Evolutionary conservation across 371 early-diverging fungal species (phyloP).

Genomic region (Mucor irregularis): DNA sequence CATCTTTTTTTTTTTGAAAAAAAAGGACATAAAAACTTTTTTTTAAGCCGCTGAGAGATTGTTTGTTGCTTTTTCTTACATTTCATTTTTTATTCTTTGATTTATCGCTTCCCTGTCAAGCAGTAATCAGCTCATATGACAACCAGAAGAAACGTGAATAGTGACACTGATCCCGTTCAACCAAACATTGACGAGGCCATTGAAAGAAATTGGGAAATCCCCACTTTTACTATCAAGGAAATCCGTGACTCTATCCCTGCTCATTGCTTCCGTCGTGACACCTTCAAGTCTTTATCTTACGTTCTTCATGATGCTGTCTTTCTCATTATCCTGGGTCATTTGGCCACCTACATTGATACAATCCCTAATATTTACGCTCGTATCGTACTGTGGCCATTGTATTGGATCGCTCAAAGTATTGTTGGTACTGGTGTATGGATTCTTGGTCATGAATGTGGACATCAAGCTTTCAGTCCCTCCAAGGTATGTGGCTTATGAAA

Average conservation of each 20-base stretch:
- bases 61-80: too few species aligned
- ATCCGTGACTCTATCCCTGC: conserved; percentile 83
- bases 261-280: conserved; percentile 82
- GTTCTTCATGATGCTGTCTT: conserved; percentile 68
- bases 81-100: too few species aligned
- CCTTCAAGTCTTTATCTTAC: conserved; percentile 70
- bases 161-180: neutral
- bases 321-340: conserved; percentile 56
- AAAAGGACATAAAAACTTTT: too few species aligned
- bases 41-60: too few species aligned
- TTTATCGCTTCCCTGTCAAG: too few species aligned
- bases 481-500: conserved; percentile 17
- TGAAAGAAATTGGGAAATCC: conserved; percentile 59
- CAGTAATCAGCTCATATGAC: too few species aligned
- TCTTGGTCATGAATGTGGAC: conserved; percentile 87
- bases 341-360: conserved; percentile 71
- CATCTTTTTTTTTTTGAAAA: too few species aligned
- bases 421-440: conserved; percentile 89
- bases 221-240: conserved; percentile 81
- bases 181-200: conserved; percentile 24
- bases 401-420: conserved; percentile 80
- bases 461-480: conserved; percentile 79
- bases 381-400: conserved; percentile 67
- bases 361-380: conserved; percentile 48
- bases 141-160: conserved; percentile 16